Conservation (phyloP, 2,329 filamentous ascomycete genomes). For the Colletotrichum cordylinicola region DNA sequence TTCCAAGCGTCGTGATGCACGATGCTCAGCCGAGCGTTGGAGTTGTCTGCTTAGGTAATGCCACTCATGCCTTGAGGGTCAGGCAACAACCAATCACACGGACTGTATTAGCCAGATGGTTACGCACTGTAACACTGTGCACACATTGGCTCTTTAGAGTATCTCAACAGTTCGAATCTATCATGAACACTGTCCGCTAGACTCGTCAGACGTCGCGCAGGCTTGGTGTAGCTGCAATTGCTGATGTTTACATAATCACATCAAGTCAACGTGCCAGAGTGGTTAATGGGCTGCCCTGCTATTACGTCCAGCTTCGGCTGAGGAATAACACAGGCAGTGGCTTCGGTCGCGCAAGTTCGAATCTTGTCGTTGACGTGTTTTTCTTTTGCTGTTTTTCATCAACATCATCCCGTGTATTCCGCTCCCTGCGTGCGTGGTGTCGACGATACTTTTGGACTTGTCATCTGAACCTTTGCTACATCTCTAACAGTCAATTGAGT, state of each 20-base stretch:
- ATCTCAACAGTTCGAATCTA: background rate
- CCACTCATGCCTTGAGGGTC: background rate
- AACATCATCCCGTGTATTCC: background rate
- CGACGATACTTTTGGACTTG: background rate
- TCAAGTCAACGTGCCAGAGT: conserved; percentile 21
- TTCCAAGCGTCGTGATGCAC: background rate
- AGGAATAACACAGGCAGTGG: conserved; percentile 5
- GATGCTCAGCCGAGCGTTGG: background rate
- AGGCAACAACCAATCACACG: background rate
- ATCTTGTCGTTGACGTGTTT: conserved; percentile 19
- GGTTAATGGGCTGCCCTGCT: conserved; percentile 24
- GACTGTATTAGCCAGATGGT: background rate
- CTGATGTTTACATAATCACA: background rate
- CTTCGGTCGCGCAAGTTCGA: conserved; percentile 24
- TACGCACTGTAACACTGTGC: background rate
- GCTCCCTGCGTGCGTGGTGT: background rate
- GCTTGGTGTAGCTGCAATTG: background rate
- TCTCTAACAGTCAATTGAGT: background rate
- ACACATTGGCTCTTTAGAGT: accelerated
- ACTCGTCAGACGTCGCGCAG: accelerated
- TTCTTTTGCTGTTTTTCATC: background rate
- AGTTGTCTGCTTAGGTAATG: conserved; percentile 15
- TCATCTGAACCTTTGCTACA: background rate
- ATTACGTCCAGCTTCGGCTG: background rate
- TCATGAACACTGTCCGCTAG: accelerated